Percentiles rank a stretch among this genome's conserved stretches.
phyloP scores from a whole-genome alignment of 768 basidiomycete genomes.

The Boletus rufocinnamomeus region DNA sequence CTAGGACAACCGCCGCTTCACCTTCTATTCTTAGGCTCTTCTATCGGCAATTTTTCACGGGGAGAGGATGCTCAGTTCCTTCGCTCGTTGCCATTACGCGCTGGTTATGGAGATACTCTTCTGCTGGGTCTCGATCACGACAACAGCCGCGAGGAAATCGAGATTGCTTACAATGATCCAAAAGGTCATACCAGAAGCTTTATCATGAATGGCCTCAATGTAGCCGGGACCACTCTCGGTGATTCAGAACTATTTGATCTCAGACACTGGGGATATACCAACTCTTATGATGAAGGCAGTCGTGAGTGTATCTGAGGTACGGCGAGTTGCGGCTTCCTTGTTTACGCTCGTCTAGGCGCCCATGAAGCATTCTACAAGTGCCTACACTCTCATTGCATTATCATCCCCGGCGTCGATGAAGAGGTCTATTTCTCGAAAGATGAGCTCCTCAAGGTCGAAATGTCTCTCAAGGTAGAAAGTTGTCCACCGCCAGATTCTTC shows the following conservation, averaged over 20 bases:
- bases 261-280: conserved; percentile 75
- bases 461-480: conserved; percentile 77
- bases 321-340: not conserved
- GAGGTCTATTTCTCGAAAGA: conserved; percentile 58
- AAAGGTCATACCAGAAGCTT: conserved; percentile 72
- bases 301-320: conserved; percentile 37
- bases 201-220: conserved; percentile 82
- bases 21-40: conserved; percentile 89
- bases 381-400: conserved; percentile 55
- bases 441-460: conserved; percentile 85
- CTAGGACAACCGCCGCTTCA: conserved; percentile 65
- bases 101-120: conserved; percentile 77
- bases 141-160: conserved; percentile 68
- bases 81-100: conserved; percentile 71
- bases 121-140: conserved; percentile 91
- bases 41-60: conserved; percentile 86
- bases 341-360: conserved; percentile 49
- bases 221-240: conserved; percentile 68
- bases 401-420: conserved; percentile 47
- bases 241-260: conserved; percentile 63
- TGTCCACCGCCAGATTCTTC: not conserved
- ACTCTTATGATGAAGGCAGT: conserved; percentile 54
- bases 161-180: conserved; percentile 84
- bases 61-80: conserved; percentile 73
- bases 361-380: conserved; percentile 88